These are phyloP conservation scores for Aureobasidium sp. DNA, from an alignment of 2,329 filamentous ascomycete genomes.

Conservation along the genomic window DNA sequence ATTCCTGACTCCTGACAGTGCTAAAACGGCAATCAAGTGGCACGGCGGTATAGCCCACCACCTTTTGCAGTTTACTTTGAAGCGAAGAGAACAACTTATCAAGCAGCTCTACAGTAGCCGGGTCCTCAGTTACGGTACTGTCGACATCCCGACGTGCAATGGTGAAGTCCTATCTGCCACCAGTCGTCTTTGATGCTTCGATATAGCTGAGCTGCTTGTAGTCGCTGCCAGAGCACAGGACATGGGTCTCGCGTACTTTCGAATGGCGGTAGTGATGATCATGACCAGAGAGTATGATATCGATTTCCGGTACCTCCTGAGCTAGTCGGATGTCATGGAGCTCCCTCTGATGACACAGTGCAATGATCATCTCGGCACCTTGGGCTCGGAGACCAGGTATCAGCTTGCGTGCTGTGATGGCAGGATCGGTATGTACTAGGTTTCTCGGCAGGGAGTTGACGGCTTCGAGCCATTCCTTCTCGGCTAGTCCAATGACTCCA, in stretches of 20 bases:
- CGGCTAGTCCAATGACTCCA: constrained; percentile 75
- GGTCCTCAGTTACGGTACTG: constrained; percentile 56
- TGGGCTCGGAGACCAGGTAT: constrained; percentile 63
- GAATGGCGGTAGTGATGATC: constrained; percentile 82
- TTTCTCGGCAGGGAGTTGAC: constrained; percentile 79
- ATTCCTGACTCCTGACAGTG: constrained; percentile 67
- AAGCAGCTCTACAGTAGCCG: constrained; percentile 52
- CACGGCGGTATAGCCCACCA: constrained; percentile 71
- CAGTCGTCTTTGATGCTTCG: constrained; percentile 44
- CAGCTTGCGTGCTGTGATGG: constrained; percentile 64
- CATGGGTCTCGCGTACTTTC: constrained; percentile 68
- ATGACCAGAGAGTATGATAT: constrained; percentile 80
- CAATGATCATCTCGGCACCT: constrained; percentile 75
- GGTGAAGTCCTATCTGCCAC: constrained; percentile 66
- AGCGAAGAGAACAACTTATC: constrained; percentile 62
- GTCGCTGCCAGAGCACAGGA: constrained; percentile 80
- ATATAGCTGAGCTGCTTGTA: constrained; percentile 90
- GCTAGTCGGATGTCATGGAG: constrained; percentile 86
- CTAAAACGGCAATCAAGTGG: constrained; percentile 81
- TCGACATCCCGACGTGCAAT: constrained; percentile 68
- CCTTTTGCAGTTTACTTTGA: constrained; percentile 68
- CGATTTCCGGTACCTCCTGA: constrained; percentile 59
- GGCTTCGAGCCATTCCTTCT: constrained; percentile 70
- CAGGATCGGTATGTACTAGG: constrained; percentile 72
- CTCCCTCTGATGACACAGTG: constrained; percentile 76